Base-by-base conservation (phyloP, 495 filamentous ascomycete species). In the Platismatia glauca region DNA sequence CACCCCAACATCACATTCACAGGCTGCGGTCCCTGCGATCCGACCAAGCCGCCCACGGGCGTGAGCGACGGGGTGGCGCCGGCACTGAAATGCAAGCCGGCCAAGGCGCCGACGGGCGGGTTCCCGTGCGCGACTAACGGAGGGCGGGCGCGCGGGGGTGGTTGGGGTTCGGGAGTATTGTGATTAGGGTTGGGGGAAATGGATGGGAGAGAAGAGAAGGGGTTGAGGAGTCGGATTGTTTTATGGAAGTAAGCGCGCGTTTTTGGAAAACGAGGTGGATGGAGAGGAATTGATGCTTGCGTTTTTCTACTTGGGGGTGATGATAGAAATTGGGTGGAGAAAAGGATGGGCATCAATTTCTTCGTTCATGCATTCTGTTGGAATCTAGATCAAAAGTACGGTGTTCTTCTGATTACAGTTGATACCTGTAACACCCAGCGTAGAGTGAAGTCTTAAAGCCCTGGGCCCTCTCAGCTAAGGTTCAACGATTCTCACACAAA, bases 1-100 rank as follows among this genome's bases (percentile, higher is more conserved):
- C 44, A 48, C 44, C 5, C 44, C n/a, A 48, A 24, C 44, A 48
- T 48, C 44, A 48, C 44, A n/a, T 48, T 48, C 44, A 48, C 44
- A 6, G 44, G 44, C 44, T 48, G 44, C 44, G 27, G 18, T 3
- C 44, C 44, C 44, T 24, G n/a, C 22, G 3, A 24, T 7, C 7
- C 44, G n/a, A 24, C n/a, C 5, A 24, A n/a, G 44, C 44, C 27
- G 44, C 44, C n/a, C n/a, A 48, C 44, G 44, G 44, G 44, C 44
- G 44, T 48, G n/a, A 24, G 44, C 9, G 43, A 44, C 20, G 16
- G 4, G 18, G 43, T 13, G 43, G 9, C 16, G 16, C 44, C 44
- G 44, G 44, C 44, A 22, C 22, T 48, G 2, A 48, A 24, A 11
- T 48, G 44, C 44, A 3, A 11, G 7, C 7, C 44, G n/a, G 44